Evolutionary conservation across 106 monocot genomes (phyloP).

Genomic region (Ottelia alismoides): DNA sequence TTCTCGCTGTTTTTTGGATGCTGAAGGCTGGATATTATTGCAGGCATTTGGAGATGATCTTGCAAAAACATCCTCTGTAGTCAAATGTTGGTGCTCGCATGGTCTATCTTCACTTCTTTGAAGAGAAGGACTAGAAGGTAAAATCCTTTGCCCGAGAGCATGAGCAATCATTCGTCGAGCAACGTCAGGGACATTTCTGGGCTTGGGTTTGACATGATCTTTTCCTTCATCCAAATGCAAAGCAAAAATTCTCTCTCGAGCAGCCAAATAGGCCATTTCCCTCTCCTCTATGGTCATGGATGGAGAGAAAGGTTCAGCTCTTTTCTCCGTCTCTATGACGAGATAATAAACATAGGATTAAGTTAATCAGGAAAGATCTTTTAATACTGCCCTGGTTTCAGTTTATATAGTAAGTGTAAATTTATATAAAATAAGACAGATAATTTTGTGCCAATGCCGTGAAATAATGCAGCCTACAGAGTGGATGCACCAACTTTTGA

Average conservation of each 20-base stretch:
- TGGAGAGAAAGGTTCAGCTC: too few relatives aligned
- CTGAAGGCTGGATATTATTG: not conserved
- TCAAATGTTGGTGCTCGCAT: not conserved
- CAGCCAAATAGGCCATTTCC: conserved; percentile 78
- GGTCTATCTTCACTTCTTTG: conserved; percentile 3
- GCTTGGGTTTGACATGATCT: conserved; percentile 27
- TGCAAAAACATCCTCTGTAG: not conserved
- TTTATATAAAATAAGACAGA: too few relatives aligned
- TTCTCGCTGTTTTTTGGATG: not conserved
- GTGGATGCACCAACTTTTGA: too few relatives aligned
- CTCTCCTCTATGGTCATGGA: conserved; percentile 45
- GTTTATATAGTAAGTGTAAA: too few relatives aligned
- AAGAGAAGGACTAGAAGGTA: not conserved
- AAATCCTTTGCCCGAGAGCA: conserved; percentile 60
- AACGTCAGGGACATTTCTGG: conserved; percentile 51
- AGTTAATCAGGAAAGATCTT: too few relatives aligned
- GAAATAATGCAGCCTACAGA: too few relatives aligned
- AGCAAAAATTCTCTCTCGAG: conserved; percentile 76
- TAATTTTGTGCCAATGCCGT: too few relatives aligned
- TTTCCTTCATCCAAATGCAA: conserved; percentile 20
- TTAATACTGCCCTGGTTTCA: too few relatives aligned
- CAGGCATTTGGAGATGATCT: not conserved
- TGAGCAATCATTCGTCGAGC: conserved; percentile 93
- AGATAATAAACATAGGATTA: too few relatives aligned
- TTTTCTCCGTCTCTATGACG: too few relatives aligned